Evolutionary conservation across 345 rosid species (phyloP).

Genomic region (Bretschneidera sinensis): DNA sequence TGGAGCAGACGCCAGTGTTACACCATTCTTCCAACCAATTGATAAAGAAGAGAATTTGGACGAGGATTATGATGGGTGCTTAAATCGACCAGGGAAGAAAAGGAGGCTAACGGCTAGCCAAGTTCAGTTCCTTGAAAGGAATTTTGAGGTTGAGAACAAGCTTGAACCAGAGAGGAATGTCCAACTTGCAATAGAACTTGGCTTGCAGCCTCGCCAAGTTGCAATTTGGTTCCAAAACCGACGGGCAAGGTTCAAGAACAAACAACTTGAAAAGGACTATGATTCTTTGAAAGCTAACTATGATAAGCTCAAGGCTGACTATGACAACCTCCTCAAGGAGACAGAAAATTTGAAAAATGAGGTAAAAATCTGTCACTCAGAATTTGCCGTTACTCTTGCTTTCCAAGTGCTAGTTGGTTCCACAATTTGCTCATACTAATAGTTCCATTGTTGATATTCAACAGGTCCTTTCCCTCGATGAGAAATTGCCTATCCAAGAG

Average conservation of each 20-base stretch:
- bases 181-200: constrained; percentile 63
- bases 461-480: constrained; percentile 50
- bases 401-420: not conserved
- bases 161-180: constrained; percentile 74
- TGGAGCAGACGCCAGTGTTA: constrained; percentile 11
- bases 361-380: constrained; percentile 39
- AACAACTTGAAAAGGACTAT: constrained; percentile 60
- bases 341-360: constrained; percentile 41
- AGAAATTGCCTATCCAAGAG: constrained; percentile 32
- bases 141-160: constrained; percentile 60
- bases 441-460: constrained; percentile 2
- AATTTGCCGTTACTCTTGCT: too few relatives aligned
- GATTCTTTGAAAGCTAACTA: constrained; percentile 43
- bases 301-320: constrained; percentile 54
- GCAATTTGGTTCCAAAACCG: constrained; percentile 85
- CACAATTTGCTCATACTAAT: not conserved
- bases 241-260: constrained; percentile 67
- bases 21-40: constrained; percentile 11
- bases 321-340: constrained; percentile 43
- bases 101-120: constrained; percentile 56
- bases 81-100: constrained; percentile 38
- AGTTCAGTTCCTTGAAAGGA: constrained; percentile 61
- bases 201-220: constrained; percentile 74
- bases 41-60: constrained; percentile 34
- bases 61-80: constrained; percentile 28